Evolutionary conservation across 1,284 basidiomycete species (phyloP).

Genomic region (Apiotrichum montevideense): DNA sequence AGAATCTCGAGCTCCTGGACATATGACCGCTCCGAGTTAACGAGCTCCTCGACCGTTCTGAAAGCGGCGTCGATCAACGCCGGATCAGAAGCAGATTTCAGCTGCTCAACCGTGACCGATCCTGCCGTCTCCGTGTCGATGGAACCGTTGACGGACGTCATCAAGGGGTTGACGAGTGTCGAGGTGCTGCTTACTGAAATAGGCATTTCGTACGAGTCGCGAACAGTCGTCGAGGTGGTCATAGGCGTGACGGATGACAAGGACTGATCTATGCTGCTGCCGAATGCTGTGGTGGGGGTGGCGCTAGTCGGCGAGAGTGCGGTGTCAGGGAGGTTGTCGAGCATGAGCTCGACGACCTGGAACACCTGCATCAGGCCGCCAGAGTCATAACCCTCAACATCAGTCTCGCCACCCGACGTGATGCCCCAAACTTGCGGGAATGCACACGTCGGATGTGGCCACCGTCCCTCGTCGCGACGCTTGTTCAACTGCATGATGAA

Average conservation of each 20-base stretch:
- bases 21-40: conserved; percentile 77
- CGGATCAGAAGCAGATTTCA: conserved; percentile 1
- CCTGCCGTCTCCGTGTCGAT: conserved; percentile 1
- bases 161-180: conserved; percentile 7
- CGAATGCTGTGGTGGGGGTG: conserved; percentile 13
- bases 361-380: conserved; percentile 86
- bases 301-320: conserved; percentile 52
- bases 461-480: conserved; percentile 48
- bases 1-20: conserved; percentile 96
- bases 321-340: conserved; percentile 70
- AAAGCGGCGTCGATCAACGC: conserved; percentile 27
- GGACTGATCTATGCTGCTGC: conserved; percentile 1
- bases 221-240: conserved; percentile 26
- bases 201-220: conserved; percentile 35
- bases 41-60: conserved; percentile 45
- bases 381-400: conserved; percentile 38
- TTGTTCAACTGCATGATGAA: conserved; percentile 53
- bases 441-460: conserved; percentile 50
- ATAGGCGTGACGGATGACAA: conserved; percentile 11
- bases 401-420: conserved; percentile 61
- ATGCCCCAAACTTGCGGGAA: conserved; percentile 74
- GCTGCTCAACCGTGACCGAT: conserved; percentile 5
- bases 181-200: conserved; percentile 18
- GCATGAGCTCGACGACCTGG: conserved; percentile 80
- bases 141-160: conserved; percentile 1